Percentiles rank a stretch among this genome's conserved stretches.
Evolutionary conservation across 129 eudicot genomes (phyloP).

Genomic region (Saussurea involucrata): DNA sequence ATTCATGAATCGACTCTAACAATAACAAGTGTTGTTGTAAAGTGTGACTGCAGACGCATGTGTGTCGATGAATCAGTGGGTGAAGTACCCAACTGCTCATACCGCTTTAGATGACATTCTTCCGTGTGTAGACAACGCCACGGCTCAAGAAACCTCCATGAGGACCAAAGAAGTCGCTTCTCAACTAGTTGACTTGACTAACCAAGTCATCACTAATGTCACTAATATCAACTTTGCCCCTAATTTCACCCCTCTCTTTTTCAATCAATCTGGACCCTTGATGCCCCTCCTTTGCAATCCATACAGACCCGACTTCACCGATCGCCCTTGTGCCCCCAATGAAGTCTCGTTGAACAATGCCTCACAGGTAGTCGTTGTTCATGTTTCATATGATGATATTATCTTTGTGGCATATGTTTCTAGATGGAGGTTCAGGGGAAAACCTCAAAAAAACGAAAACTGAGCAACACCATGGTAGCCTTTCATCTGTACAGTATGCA

Average conservation of each 20-base stretch:
- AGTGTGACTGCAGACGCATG: conserved; percentile 93
- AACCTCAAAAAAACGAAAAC: no score
- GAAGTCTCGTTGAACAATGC: conserved; percentile 82
- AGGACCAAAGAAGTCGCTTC: conserved; percentile 83
- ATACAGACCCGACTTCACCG: conserved; percentile 40
- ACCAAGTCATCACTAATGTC: conserved; percentile 72
- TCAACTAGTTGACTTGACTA: conserved; percentile 65
- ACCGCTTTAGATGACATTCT: conserved; percentile 92
- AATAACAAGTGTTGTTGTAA: background rate
- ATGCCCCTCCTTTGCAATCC: conserved; percentile 91
- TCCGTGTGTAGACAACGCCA: conserved; percentile 91
- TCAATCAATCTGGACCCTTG: conserved; percentile 85
- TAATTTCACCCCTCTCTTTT: conserved; percentile 58
- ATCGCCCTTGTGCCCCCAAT: conserved; percentile 62
- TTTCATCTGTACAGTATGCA: no score
- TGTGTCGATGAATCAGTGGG: conserved; percentile 92
- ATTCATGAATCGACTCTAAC: background rate
- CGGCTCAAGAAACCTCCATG: conserved; percentile 77
- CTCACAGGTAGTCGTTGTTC: conserved; percentile 53
- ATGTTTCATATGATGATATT: background rate
- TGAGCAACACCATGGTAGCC: no score
- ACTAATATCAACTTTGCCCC: conserved; percentile 71
- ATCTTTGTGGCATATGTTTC: no score
- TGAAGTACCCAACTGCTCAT: conserved; percentile 73
- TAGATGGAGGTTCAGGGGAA: no score